These are phyloP conservation scores for Cymodocea nodosa DNA, from an alignment of 116 monocot genomes.

Conservation along the genomic window DNA sequence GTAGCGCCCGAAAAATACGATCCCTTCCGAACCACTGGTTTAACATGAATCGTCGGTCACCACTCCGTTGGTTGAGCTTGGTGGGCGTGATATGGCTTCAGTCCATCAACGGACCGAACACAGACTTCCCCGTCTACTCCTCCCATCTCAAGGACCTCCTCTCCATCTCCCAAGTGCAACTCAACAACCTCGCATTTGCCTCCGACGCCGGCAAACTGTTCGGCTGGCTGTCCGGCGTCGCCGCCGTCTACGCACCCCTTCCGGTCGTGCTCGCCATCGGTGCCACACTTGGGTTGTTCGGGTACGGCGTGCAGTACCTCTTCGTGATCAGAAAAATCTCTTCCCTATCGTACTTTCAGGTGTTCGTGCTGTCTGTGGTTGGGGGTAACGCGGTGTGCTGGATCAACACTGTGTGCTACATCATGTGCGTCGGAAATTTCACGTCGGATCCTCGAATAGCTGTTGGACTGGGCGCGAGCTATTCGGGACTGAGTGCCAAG, in stretches of 20 bases:
- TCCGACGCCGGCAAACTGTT: conserved; percentile 80
- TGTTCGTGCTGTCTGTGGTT: conserved; percentile 31
- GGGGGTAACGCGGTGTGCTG: conserved; percentile 78
- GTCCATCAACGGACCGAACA: conserved; percentile 52
- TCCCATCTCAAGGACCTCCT: conserved; percentile 64
- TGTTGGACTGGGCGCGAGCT: conserved; percentile 55
- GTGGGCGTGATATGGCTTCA: conserved; percentile 74
- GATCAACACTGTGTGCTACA: conserved; percentile 70
- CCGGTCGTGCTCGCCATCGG: conserved; percentile 45
- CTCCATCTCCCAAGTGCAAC: conserved; percentile 53
- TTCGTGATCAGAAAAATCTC: conserved; percentile 19
- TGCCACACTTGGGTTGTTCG: conserved; percentile 40
- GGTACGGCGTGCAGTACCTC: conserved; percentile 68
- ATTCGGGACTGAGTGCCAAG: conserved; percentile 52
- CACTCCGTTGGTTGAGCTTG: conserved; percentile 46
- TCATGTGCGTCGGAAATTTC: conserved; percentile 46
- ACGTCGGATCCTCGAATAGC: conserved; percentile 24
- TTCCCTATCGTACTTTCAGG: conserved; percentile 34
- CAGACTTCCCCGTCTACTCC: conserved; percentile 78
- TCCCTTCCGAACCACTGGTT: too few relatives aligned
- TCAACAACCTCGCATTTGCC: conserved; percentile 72
- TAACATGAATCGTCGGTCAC: neutral
- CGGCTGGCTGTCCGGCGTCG: conserved; percentile 67
- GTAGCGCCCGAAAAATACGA: too few relatives aligned
- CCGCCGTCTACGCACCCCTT: conserved; percentile 45